Percentiles rank a stretch among this genome's conserved stretches.
These are phyloP conservation scores for Heliamphora pulchella DNA, from an alignment of 179 eudicot genomes.

Conservation along the genomic window DNA sequence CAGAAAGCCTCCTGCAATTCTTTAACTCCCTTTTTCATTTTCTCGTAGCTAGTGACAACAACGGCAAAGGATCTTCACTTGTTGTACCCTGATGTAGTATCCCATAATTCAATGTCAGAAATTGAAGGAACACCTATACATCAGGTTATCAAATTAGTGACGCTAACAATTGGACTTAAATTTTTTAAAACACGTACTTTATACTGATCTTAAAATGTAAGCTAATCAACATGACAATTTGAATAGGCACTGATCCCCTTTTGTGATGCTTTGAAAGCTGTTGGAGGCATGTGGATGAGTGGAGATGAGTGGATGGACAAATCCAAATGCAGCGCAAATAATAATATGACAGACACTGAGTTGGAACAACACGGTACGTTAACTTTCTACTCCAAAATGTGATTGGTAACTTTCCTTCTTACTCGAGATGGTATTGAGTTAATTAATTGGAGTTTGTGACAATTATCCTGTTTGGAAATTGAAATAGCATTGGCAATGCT, in stretches of 20 bases:
- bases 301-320: slow-evolving; percentile 50
- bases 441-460: background rate
- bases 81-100: slow-evolving; percentile 66
- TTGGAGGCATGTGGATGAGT: slow-evolving; percentile 71
- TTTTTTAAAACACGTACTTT: background rate
- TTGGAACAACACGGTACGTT: slow-evolving; percentile 57
- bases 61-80: slow-evolving; percentile 71
- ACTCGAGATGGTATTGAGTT: background rate
- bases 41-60: slow-evolving; percentile 55
- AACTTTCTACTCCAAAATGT: slow-evolving; percentile 4
- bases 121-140: slow-evolving; percentile 46
- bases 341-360: slow-evolving; percentile 33
- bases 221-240: slow-evolving; percentile 22
- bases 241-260: slow-evolving; percentile 57
- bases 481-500: slow-evolving; percentile 47
- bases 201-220: background rate
- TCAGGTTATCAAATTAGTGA: slow-evolving; percentile 39
- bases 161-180: background rate
- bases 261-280: slow-evolving; percentile 55
- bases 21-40: background rate
- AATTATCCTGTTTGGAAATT: slow-evolving; percentile 21
- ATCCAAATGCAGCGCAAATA: slow-evolving; percentile 25
- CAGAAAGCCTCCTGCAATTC: background rate
- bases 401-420: background rate
- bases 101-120: slow-evolving; percentile 38